Percentiles rank a stretch among this genome's conserved stretches.
Conservation (phyloP, 2,329 filamentous ascomycete genomes). For the Sordariomycetes sp. region DNA sequence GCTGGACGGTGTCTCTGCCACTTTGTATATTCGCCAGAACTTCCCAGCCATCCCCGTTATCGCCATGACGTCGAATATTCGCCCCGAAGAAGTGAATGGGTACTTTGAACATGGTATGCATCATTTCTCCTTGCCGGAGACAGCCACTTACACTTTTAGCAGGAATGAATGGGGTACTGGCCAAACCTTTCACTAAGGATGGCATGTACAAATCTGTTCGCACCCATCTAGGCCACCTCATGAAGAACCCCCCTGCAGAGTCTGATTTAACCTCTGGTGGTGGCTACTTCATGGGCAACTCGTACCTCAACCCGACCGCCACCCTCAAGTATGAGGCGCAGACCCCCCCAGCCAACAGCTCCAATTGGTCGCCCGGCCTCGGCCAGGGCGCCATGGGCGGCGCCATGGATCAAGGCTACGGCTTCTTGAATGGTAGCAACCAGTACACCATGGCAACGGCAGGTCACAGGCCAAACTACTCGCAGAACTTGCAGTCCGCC, state of each 20-base stretch:
- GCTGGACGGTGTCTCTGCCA: slow-evolving; percentile 89
- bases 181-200: slow-evolving; percentile 91
- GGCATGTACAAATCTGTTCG: slow-evolving; percentile 79
- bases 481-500: slow-evolving; percentile 10
- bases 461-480: slow-evolving; percentile 15
- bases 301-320: slow-evolving; percentile 23
- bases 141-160: background rate
- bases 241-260: slow-evolving; percentile 53
- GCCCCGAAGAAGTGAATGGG: slow-evolving; percentile 91
- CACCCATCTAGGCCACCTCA: slow-evolving; percentile 77
- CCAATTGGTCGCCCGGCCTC: slow-evolving; percentile 43
- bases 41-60: slow-evolving; percentile 79
- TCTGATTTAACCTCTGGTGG: slow-evolving; percentile 23
- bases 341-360: slow-evolving; percentile 39
- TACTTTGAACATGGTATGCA: slow-evolving; percentile 90
- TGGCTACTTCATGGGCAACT: slow-evolving; percentile 21
- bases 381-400: slow-evolving; percentile 33
- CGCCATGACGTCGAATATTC: slow-evolving; percentile 97
- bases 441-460: slow-evolving; percentile 26
- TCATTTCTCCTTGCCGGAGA: background rate
- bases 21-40: slow-evolving; percentile 84
- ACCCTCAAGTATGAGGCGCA: slow-evolving; percentile 43
- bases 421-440: slow-evolving; percentile 30
- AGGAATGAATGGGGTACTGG: slow-evolving; percentile 97
- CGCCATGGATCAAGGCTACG: slow-evolving; percentile 35